These are phyloP conservation scores for Candida montana DNA, from an alignment of 805 yeast species.

Conservation along the genomic window DNA sequence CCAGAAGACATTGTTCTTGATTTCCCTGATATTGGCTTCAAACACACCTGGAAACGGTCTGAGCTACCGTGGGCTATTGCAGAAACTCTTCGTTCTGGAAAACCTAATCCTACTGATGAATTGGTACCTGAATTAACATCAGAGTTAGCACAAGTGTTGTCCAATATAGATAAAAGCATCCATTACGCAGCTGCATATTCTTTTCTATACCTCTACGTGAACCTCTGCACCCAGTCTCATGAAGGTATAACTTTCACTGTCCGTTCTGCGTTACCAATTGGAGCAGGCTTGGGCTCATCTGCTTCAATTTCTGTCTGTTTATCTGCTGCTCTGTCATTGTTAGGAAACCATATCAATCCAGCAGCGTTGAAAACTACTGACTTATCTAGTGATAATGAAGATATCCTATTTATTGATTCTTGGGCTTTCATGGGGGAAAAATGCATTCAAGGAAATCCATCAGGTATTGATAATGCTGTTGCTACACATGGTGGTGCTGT, in stretches of 20 bases:
- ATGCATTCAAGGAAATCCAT: constrained; percentile 94
- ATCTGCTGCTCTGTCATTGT: constrained; percentile 62
- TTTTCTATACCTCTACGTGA: constrained; percentile 71
- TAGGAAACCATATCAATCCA: constrained; percentile 48
- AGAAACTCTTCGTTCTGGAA: constrained; percentile 16
- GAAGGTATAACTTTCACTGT: constrained; percentile 57
- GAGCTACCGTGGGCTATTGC: constrained; percentile 57
- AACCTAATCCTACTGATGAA: constrained; percentile 41
- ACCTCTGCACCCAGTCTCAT: constrained; percentile 42
- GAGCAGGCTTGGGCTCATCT: constrained; percentile 95
- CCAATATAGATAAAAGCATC: constrained; percentile 44
- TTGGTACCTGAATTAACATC: constrained; percentile 54
- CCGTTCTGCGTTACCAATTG: constrained; percentile 84
- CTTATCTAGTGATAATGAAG: constrained; percentile 32
- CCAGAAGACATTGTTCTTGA: constrained; percentile 52
- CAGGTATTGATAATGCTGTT: constrained; percentile 95
- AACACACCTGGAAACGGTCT: constrained; percentile 53
- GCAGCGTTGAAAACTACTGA: constrained; percentile 35
- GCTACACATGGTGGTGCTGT: constrained; percentile 97
- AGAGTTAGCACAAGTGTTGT: constrained; percentile 39
- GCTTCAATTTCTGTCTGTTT: constrained; percentile 86
- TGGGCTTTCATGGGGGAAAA: constrained; percentile 95
- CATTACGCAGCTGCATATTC: constrained; percentile 79
- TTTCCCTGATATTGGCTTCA: constrained; percentile 77
- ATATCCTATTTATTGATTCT: constrained; percentile 59